These are phyloP conservation scores for Aristolochia californica DNA, from an alignment of 164 flowering plant genomes.

Conservation along the genomic window DNA sequence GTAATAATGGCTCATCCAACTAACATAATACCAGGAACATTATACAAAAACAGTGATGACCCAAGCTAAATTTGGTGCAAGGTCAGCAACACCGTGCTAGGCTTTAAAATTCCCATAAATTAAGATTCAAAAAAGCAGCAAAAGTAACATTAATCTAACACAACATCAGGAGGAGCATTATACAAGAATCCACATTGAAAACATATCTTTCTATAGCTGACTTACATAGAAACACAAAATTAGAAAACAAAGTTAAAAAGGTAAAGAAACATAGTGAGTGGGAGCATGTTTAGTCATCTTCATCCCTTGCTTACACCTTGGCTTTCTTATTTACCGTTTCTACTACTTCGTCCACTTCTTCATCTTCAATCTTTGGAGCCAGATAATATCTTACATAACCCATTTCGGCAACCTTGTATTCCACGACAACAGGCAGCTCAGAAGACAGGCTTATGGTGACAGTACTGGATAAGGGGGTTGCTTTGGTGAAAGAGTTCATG, in stretches of 20 bases:
- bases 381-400: slow-evolving; percentile 67
- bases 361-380: slow-evolving; percentile 89
- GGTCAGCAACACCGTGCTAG: too few relatives aligned
- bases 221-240: neutral
- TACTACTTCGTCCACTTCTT: slow-evolving; percentile 65
- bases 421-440: slow-evolving; percentile 78
- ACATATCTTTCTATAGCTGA: neutral
- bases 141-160: neutral
- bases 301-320: neutral
- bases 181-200: neutral
- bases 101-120: too few relatives aligned
- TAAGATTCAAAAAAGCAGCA: neutral
- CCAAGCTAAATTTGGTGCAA: too few relatives aligned
- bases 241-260: too few relatives aligned
- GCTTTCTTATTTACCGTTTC: slow-evolving; percentile 41
- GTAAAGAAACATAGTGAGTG: neutral
- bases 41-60: too few relatives aligned
- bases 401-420: slow-evolving; percentile 87
- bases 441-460: slow-evolving; percentile 80
- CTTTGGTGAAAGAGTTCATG: slow-evolving; percentile 87
- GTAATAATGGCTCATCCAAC: too few relatives aligned
- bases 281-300: neutral
- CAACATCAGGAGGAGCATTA: too few relatives aligned
- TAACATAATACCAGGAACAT: too few relatives aligned
- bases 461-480: slow-evolving; percentile 56